A percentile compares a stretch with the other conserved stretches of the same genome.
phyloP scores from a whole-genome alignment of 2,329 filamentous ascomycete genomes.

The Elsinoe ampelina region DNA sequence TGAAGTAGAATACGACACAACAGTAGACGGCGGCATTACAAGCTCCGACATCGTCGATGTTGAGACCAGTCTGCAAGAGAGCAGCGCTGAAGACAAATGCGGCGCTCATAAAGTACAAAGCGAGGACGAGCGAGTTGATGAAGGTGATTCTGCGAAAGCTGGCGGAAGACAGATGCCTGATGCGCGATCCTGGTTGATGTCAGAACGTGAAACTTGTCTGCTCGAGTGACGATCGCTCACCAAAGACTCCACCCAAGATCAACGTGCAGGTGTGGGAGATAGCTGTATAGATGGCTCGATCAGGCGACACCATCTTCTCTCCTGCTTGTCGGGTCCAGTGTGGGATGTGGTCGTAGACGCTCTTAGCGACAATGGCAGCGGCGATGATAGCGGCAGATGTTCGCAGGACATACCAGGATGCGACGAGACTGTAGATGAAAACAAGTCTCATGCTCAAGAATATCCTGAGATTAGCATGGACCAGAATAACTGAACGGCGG shows the following conservation, averaged over 20 bases:
- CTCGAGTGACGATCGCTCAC: neutral
- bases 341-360: neutral
- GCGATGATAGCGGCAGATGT: neutral
- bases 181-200: slow-evolving; percentile 12
- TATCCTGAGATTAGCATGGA: neutral
- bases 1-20: slow-evolving; percentile 32
- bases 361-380: neutral
- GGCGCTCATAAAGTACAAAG: slow-evolving; percentile 29
- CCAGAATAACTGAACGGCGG: neutral
- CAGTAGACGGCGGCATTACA: slow-evolving; percentile 30
- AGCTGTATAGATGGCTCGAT: neutral
- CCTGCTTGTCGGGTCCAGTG: neutral
- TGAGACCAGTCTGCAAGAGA: slow-evolving; percentile 27
- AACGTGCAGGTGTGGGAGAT: slow-evolving; percentile 5
- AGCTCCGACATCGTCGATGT: slow-evolving; percentile 18
- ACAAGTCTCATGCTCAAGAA: neutral
- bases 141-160: slow-evolving; percentile 21
- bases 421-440: neutral
- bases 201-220: neutral
- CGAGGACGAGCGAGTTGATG: slow-evolving; percentile 28
- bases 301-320: neutral
- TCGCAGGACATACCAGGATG: slow-evolving; percentile 2
- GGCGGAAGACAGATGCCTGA: slow-evolving; percentile 10
- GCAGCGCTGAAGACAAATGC: slow-evolving; percentile 28
- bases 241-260: slow-evolving; percentile 2